Evolutionary conservation across 2,329 filamentous ascomycete species (phyloP).

Genomic region (Beauveria rudraprayagi): DNA sequence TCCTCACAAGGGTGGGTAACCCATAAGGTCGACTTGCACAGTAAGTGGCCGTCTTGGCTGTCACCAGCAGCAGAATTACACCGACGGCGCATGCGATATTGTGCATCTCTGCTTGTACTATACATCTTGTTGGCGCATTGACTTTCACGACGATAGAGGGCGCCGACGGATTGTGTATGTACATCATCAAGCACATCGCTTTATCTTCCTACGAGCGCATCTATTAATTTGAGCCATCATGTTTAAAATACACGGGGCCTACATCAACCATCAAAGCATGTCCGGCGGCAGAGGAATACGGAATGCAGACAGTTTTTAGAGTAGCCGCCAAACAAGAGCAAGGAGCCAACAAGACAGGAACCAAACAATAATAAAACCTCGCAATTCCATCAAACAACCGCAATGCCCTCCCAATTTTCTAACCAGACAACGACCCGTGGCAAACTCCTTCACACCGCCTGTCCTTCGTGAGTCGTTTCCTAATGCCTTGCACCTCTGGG

Average conservation of each 20-base stretch:
- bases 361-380: slow-evolving; percentile 3
- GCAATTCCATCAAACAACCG: slow-evolving; percentile 1
- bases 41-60: no score
- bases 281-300: neutral
- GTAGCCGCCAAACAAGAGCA: neutral
- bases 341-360: slow-evolving; percentile 9
- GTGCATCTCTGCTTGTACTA: no score
- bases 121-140: no score
- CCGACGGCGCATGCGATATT: no score
- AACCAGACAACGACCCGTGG: slow-evolving; percentile 12
- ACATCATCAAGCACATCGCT: neutral
- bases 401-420: neutral
- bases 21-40: no score
- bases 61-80: no score
- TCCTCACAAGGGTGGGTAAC: no score
- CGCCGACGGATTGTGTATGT: neutral
- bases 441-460: slow-evolving; percentile 15
- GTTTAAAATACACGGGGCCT: slow-evolving; percentile 4
- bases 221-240: slow-evolving; percentile 3
- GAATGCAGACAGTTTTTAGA: neutral
- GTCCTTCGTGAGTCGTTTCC: slow-evolving; percentile 14
- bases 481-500: slow-evolving; percentile 20
- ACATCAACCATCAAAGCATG: neutral
- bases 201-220: neutral
- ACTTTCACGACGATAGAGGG: neutral